Evolutionary conservation across 1,139 yeast species (phyloP).

Genomic region (Taphrina sp.): DNA sequence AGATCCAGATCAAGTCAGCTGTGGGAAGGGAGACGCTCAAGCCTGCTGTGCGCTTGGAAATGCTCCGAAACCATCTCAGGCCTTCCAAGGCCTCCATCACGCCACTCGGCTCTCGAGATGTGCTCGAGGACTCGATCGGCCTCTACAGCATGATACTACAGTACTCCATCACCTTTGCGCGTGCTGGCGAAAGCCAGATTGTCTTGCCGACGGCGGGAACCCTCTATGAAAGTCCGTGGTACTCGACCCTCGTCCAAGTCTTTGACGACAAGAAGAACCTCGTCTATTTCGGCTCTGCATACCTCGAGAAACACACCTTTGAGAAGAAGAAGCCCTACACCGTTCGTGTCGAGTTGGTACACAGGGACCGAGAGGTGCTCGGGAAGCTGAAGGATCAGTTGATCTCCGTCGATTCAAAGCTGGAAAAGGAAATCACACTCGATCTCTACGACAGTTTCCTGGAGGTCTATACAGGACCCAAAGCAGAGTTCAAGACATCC

Average conservation of each 20-base stretch:
- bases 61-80: conserved; percentile 26
- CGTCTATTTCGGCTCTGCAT: conserved; percentile 32
- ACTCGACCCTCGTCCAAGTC: conserved; percentile 29
- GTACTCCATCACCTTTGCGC: conserved; percentile 27
- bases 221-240: conserved; percentile 35
- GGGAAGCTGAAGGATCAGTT: conserved; percentile 31
- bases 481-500: conserved; percentile 26
- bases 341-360: conserved; percentile 26
- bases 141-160: conserved; percentile 32
- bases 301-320: conserved; percentile 30
- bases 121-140: conserved; percentile 32
- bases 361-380: conserved; percentile 22
- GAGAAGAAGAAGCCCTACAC: conserved; percentile 32
- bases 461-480: conserved; percentile 28
- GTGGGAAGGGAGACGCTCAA: conserved; percentile 29
- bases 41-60: conserved; percentile 32
- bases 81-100: conserved; percentile 29
- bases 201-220: conserved; percentile 30
- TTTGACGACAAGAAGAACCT: conserved; percentile 33
- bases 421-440: conserved; percentile 33
- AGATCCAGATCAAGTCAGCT: conserved; percentile 20
- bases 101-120: conserved; percentile 34
- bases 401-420: conserved; percentile 20
- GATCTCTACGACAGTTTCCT: conserved; percentile 31
- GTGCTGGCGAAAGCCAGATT: conserved; percentile 28